Percentiles rank a stretch among this genome's conserved stretches.
Evolutionary conservation across 306 rosid genomes (phyloP).

Genomic region (Pyrus pyrifolia): DNA sequence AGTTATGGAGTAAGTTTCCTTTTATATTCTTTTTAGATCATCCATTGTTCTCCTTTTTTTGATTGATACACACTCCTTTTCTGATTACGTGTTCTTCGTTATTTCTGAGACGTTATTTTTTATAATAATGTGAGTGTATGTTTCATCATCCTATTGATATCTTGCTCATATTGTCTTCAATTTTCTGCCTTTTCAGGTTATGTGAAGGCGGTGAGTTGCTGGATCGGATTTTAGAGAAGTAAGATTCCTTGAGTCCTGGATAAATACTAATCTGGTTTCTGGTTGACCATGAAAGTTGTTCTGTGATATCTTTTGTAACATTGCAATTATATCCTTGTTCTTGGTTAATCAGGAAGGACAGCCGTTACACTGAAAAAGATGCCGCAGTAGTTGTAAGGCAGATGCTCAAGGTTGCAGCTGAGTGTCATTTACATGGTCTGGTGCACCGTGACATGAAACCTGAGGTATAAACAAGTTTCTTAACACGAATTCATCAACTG

Average conservation of each 20-base stretch:
- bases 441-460: constrained; percentile 99
- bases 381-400: constrained; percentile 94
- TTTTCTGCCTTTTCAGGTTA: constrained; percentile 46
- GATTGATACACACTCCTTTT: constrained; percentile 1
- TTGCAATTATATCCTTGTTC: constrained; percentile 16
- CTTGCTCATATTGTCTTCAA: not conserved
- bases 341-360: constrained; percentile 74
- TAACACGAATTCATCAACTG: not conserved
- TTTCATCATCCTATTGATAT: constrained; percentile 1
- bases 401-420: constrained; percentile 98
- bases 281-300: constrained; percentile 5
- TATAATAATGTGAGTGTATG: not conserved
- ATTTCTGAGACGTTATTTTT: not conserved
- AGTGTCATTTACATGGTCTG: constrained; percentile 98
- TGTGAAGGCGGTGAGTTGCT: constrained; percentile 97
- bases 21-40: not conserved
- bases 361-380: constrained; percentile 91
- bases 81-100: constrained; percentile 4
- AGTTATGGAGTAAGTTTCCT: constrained; percentile 89
- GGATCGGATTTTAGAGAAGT: constrained; percentile 94
- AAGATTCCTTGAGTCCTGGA: constrained; percentile 32
- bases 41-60: constrained; percentile 14
- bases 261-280: not conserved
- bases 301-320: constrained; percentile 2
- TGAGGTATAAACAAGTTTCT: constrained; percentile 47